phyloP scores from a whole-genome alignment of 1,139 yeast genomes.

The Eremothecium gossypii region DNA sequence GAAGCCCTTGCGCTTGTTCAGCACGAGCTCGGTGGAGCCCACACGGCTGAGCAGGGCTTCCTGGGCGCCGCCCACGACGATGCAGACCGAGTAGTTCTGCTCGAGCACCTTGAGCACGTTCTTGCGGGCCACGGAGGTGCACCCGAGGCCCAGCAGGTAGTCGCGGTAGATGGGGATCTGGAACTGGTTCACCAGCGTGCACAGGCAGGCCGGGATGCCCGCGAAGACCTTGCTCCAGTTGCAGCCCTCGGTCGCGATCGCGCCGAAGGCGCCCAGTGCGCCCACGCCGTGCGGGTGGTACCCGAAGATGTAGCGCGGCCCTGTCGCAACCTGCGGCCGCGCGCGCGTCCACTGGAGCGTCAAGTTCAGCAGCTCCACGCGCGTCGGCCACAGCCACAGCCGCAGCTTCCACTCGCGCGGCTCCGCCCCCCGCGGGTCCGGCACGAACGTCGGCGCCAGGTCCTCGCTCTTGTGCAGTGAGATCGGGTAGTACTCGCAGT shows the following conservation, averaged over 20 bases:
- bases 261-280: conserved; percentile 86
- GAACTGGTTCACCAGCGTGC: conserved; percentile 80
- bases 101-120: conserved; percentile 62
- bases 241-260: conserved; percentile 73
- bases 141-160: conserved; percentile 70
- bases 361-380: conserved; percentile 5
- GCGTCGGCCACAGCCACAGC: conserved; percentile 13
- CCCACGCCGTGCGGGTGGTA: conserved; percentile 97
- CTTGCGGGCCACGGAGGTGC: conserved; percentile 72
- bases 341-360: conserved; percentile 10
- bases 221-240: conserved; percentile 64
- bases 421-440: conserved; percentile 17
- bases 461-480: conserved; percentile 61
- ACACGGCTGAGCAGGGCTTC: conserved; percentile 72
- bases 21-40: conserved; percentile 51
- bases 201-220: conserved; percentile 66
- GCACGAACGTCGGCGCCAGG: conserved; percentile 64
- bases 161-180: conserved; percentile 84
- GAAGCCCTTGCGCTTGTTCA: conserved; percentile 78
- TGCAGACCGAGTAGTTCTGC: conserved; percentile 68
- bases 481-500: conserved; percentile 75
- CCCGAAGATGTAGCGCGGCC: conserved; percentile 81
- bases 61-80: conserved; percentile 94
- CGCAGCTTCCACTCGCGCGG: conserved; percentile 7
- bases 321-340: conserved; percentile 31